phyloP scores from a whole-genome alignment of 2,329 filamentous ascomycete genomes.

The Ilyonectria sp. region DNA sequence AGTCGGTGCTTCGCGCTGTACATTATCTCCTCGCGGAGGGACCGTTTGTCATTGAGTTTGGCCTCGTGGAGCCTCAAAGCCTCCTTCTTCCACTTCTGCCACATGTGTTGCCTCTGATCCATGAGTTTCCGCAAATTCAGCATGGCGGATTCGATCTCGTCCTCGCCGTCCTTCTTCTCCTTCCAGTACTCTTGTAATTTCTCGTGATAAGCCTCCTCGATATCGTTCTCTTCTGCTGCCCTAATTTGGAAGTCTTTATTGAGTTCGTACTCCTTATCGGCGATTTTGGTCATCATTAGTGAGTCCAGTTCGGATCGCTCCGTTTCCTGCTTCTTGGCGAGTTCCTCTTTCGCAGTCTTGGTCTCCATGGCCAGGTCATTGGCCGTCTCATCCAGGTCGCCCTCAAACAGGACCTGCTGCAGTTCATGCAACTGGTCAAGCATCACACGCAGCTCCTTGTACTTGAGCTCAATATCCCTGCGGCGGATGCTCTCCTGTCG shows the following conservation, averaged over 20 bases:
- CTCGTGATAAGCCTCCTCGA: slow-evolving; percentile 62
- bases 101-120: slow-evolving; percentile 58
- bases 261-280: slow-evolving; percentile 53
- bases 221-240: slow-evolving; percentile 56
- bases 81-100: slow-evolving; percentile 58
- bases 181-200: slow-evolving; percentile 58
- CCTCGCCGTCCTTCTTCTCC: slow-evolving; percentile 51
- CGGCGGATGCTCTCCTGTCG: slow-evolving; percentile 59
- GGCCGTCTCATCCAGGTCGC: slow-evolving; percentile 56
- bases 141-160: slow-evolving; percentile 53
- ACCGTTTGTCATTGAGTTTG: slow-evolving; percentile 57
- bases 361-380: slow-evolving; percentile 45
- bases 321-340: slow-evolving; percentile 52
- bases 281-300: slow-evolving; percentile 48
- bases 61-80: slow-evolving; percentile 56
- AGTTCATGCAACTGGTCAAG: slow-evolving; percentile 59
- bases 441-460: slow-evolving; percentile 52
- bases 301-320: slow-evolving; percentile 51
- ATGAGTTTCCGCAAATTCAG: slow-evolving; percentile 56
- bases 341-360: slow-evolving; percentile 45
- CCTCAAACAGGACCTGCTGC: slow-evolving; percentile 57
- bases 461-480: slow-evolving; percentile 57
- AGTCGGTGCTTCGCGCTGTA: slow-evolving; percentile 55
- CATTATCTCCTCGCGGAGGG: slow-evolving; percentile 60
- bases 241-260: slow-evolving; percentile 59